Base-by-base conservation (phyloP, 169 alveolate species). In the Babesia ovis region DNA sequence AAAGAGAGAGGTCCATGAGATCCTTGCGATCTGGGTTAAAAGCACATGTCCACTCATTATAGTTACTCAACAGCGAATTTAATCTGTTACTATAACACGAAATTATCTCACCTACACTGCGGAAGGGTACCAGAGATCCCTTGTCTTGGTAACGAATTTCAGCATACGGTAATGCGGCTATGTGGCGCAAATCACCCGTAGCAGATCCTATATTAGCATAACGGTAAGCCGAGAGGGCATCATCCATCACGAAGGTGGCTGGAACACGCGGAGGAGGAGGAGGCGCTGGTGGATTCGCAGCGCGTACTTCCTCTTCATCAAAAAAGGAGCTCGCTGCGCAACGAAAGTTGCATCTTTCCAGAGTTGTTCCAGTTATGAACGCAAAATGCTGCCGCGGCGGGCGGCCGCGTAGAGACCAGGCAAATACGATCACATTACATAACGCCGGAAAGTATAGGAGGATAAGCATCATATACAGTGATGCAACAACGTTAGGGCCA, bases 131-230 rank as follows among this genome's bases (percentile, higher is more conserved):
- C 43, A 79, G 55, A 14, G 73, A 32, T 4, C 77, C 77, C 83
- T 79, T 79, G 60, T 79, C 87, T 29, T 79, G 87, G 75, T 79
- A 66, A 25, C 74, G 73, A 23, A 79, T 45, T 23, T 79, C 77
- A 25, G 51, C 70, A 64, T 58, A 68, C 32, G 87, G 87, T 3
- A 79, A 71, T 8, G 77, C 50, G 9, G 77, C 74, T 18, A 76
- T 12, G 42, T 76, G 62, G 16, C 42, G 64, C 32, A 51, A 18
- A n/a, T 27, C 51, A 22, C 20, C 51, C 42, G 41, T 42, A 14
- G 32, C 0, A 5, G 32, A 37, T 9, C 29, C 50, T 41, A 70
- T 68, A 42, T 69, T 70, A 32, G 56, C 42, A 20, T 41, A 48
- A n/a, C 87, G 62, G 23, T 55, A 59, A 27, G 27, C 39, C 16